These are phyloP conservation scores for Citropsis articulata DNA, from an alignment of 345 rosid species.

Conservation along the genomic window DNA sequence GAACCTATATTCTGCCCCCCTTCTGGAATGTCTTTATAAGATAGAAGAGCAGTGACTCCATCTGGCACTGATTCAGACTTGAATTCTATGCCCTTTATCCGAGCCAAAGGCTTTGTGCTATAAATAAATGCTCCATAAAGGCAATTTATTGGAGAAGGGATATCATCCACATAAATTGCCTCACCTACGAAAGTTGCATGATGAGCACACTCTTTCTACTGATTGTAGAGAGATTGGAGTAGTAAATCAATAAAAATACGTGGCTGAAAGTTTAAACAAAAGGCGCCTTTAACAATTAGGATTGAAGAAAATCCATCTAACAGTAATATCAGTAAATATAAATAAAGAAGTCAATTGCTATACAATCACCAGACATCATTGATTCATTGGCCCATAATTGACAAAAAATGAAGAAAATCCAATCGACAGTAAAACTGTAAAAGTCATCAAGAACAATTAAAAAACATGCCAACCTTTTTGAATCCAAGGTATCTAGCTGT, in stretches of 20 bases:
- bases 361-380: background rate
- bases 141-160: conserved; percentile 69
- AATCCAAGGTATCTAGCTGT: background rate
- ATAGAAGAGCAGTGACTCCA: conserved; percentile 50
- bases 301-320: background rate
- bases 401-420: background rate
- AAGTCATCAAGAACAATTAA: background rate
- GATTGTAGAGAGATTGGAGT: background rate
- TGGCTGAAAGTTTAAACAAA: background rate
- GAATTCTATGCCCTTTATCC: conserved; percentile 50
- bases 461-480: background rate
- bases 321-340: background rate
- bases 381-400: background rate
- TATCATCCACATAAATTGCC: conserved; percentile 93
- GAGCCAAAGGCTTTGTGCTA: conserved; percentile 75
- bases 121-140: conserved; percentile 81
- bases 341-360: background rate
- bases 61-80: conserved; percentile 32
- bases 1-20: conserved; percentile 70
- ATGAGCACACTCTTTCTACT: conserved; percentile 9
- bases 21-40: conserved; percentile 70
- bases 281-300: background rate
- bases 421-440: background rate
- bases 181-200: conserved; percentile 54
- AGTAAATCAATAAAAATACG: background rate